Conservation (phyloP, 2,329 filamentous ascomycete genomes). For the Pseudogymnoascus sp. region DNA sequence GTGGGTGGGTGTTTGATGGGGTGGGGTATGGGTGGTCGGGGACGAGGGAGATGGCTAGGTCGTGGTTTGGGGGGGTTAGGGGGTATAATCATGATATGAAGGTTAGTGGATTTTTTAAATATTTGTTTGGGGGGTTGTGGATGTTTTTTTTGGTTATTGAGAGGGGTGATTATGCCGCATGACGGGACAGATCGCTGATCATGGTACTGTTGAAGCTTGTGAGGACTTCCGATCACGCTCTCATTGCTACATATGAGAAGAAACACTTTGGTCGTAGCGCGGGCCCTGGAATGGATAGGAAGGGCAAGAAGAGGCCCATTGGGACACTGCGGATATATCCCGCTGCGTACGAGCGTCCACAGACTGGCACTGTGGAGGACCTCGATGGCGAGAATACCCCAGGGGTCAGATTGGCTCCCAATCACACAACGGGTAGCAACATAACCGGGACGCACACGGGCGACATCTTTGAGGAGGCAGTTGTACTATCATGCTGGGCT, state of each 20-base stretch:
- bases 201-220: neutral
- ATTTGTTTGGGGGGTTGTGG: neutral
- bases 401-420: neutral
- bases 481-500: neutral
- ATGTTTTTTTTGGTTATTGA: neutral
- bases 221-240: neutral
- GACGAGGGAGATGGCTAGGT: slow-evolving; percentile 24
- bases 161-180: neutral
- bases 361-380: neutral
- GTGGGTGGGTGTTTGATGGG: neutral
- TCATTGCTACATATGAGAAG: slow-evolving; percentile 1
- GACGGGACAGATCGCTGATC: neutral
- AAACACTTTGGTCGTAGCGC: neutral
- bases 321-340: neutral
- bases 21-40: neutral
- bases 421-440: neutral
- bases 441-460: neutral
- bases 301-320: neutral
- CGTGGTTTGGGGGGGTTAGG: slow-evolving; percentile 20
- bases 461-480: neutral
- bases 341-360: neutral
- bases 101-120: neutral
- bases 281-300: neutral
- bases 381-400: neutral
- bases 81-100: neutral